Percentiles rank a stretch among this genome's conserved stretches.
These are phyloP conservation scores for Sphagnum fallax DNA, from an alignment of 228 moss, liverwort and hornwort genomes.

Conservation along the genomic window DNA sequence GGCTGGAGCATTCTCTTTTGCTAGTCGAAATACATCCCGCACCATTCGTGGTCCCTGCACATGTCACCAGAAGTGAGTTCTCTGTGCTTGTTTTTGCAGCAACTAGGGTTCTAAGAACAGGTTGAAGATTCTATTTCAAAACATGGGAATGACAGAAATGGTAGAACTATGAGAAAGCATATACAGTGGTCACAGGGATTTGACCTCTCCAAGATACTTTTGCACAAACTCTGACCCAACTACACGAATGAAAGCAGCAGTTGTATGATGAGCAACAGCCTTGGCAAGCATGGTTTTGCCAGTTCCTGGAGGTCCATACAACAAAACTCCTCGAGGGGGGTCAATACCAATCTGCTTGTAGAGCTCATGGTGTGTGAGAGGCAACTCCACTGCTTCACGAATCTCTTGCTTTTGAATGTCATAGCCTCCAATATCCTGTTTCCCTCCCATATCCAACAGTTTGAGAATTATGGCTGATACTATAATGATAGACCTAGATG, in stretches of 20 bases:
- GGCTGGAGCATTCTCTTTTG: slow-evolving; percentile 93
- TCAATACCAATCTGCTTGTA: slow-evolving; percentile 94
- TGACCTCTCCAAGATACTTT: slow-evolving; percentile 90
- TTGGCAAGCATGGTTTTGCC: slow-evolving; percentile 96
- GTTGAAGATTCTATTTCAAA: no score
- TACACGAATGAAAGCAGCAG: slow-evolving; percentile 92
- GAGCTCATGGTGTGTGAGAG: slow-evolving; percentile 85
- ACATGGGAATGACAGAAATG: no score
- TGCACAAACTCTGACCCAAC: slow-evolving; percentile 96
- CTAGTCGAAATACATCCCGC: slow-evolving; percentile 84
- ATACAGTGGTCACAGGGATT: no score
- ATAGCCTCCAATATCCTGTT: slow-evolving; percentile 92
- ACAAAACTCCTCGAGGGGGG: slow-evolving; percentile 73
- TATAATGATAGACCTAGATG: no score
- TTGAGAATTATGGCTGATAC: no score
- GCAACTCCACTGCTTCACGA: slow-evolving; percentile 84
- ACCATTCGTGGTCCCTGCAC: slow-evolving; percentile 91
- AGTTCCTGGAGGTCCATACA: slow-evolving; percentile 86
- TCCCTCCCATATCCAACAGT: neutral
- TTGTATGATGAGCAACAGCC: slow-evolving; percentile 94
- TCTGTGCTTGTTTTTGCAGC: neutral
- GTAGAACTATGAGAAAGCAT: no score
- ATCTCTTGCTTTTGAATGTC: slow-evolving; percentile 93
- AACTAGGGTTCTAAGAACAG: no score
- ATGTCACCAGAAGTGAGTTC: neutral